Conservation (phyloP, 495 filamentous ascomycete species). For the Penicillium pancosmium region DNA sequence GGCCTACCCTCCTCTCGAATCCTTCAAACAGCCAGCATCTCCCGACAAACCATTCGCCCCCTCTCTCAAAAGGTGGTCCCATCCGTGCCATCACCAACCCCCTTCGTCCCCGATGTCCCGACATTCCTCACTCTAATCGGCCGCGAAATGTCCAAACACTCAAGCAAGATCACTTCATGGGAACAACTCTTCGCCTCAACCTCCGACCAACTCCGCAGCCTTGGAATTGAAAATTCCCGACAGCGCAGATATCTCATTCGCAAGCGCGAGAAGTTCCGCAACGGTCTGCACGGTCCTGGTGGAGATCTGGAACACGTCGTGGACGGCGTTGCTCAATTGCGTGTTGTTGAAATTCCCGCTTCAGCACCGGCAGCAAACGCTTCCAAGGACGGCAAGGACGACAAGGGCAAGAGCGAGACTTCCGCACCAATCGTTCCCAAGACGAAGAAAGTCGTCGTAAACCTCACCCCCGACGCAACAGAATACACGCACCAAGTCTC, state of each 20-base stretch:
- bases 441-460: conserved; percentile 67
- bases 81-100: conserved; percentile 70
- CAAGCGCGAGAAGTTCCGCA: conserved; percentile 82
- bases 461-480: conserved; percentile 61
- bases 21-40: conserved; percentile 22
- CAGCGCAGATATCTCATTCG: conserved; percentile 78
- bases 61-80: conserved; percentile 32
- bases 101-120: conserved; percentile 83
- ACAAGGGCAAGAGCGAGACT: conserved; percentile 7
- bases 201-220: conserved; percentile 74
- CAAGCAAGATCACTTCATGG: conserved; percentile 82
- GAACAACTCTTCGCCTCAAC: conserved; percentile 79
- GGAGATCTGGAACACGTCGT: conserved; percentile 75
- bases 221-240: conserved; percentile 85
- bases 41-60: conserved; percentile 37
- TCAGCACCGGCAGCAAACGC: not conserved
- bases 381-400: too few relatives aligned
- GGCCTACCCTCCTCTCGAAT: conserved; percentile 32
- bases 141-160: conserved; percentile 77
- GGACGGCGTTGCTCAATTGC: conserved; percentile 70
- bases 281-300: conserved; percentile 73
- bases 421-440: conserved; percentile 54
- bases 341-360: conserved; percentile 62
- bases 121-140: conserved; percentile 95
- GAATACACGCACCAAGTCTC: conserved; percentile 42